Evolutionary conservation across 108 stramenopile species (phyloP).

Genomic region (Conticribra weissflogii): DNA sequence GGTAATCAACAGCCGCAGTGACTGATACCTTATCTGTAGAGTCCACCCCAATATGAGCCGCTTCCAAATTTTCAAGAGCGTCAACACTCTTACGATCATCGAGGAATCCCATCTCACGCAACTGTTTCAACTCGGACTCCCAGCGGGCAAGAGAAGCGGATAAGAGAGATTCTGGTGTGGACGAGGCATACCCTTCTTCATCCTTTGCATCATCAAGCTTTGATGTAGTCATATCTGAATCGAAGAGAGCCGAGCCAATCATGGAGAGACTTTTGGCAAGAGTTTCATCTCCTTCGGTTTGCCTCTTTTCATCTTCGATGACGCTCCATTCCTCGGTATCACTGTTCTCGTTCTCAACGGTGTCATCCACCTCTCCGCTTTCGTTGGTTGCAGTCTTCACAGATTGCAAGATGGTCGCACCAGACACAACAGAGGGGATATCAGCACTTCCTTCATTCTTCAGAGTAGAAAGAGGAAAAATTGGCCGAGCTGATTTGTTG

Average conservation of each 20-base stretch:
- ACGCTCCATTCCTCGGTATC: conserved; percentile 57
- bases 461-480: too few relatives aligned
- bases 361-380: conserved; percentile 3
- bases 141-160: conserved; percentile 56
- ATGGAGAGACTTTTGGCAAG: conserved; percentile 59
- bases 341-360: conserved; percentile 27
- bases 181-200: conserved; percentile 12
- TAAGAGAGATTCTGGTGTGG: conserved; percentile 23
- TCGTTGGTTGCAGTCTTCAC: conserved; percentile 43
- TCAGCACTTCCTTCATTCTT: neutral
- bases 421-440: conserved; percentile 2
- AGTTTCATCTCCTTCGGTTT: conserved; percentile 14
- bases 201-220: conserved; percentile 16
- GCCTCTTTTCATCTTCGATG: conserved; percentile 40
- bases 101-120: conserved; percentile 63
- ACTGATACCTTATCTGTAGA: conserved; percentile 61
- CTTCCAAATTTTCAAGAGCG: conserved; percentile 69
- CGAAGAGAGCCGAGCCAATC: conserved; percentile 72
- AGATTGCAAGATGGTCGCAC: conserved; percentile 13
- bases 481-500: conserved; percentile 1
- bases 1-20: conserved; percentile 52
- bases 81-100: conserved; percentile 66
- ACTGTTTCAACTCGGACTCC: conserved; percentile 59
- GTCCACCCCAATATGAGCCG: conserved; percentile 67
- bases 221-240: conserved; percentile 57